Evolutionary conservation across 176 grass and related monocot genomes (phyloP).

Genomic region (Triticum turgidum): DNA sequence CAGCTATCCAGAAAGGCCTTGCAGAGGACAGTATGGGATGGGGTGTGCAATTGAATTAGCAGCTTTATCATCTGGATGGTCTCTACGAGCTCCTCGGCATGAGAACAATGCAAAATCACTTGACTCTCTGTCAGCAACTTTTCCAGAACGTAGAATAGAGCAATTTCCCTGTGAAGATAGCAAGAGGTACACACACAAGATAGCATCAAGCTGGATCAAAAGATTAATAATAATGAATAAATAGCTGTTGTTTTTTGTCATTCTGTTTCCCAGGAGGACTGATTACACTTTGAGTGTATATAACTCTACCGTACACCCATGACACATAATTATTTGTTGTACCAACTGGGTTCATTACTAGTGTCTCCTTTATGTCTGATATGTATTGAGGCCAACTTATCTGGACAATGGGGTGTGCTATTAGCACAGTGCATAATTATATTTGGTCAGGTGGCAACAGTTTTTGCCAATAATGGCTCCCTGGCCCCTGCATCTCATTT

Average conservation of each 20-base stretch:
- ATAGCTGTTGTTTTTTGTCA: neutral
- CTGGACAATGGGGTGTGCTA: neutral
- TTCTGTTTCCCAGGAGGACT: neutral
- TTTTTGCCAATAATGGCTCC: slow-evolving; percentile 17
- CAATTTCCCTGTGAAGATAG: neutral
- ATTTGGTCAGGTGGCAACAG: slow-evolving; percentile 31
- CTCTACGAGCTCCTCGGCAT: neutral
- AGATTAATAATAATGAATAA: neutral
- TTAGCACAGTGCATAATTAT: slow-evolving; percentile 21
- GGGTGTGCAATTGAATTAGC: slow-evolving; percentile 49
- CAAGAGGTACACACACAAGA: neutral
- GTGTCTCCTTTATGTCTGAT: neutral
- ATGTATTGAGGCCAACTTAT: neutral
- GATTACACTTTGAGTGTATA: neutral
- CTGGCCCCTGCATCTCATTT: neutral
- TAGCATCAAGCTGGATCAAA: neutral
- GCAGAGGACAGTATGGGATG: slow-evolving; percentile 71
- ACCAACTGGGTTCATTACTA: neutral
- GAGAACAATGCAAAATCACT: neutral
- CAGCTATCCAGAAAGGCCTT: slow-evolving; percentile 78
- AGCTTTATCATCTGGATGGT: too few species aligned
- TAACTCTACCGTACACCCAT: neutral
- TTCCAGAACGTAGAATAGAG: neutral
- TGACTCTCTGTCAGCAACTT: neutral
- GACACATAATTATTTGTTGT: neutral